Conservation (phyloP, 106 monocot genomes). For the Gastrodia elata region DNA sequence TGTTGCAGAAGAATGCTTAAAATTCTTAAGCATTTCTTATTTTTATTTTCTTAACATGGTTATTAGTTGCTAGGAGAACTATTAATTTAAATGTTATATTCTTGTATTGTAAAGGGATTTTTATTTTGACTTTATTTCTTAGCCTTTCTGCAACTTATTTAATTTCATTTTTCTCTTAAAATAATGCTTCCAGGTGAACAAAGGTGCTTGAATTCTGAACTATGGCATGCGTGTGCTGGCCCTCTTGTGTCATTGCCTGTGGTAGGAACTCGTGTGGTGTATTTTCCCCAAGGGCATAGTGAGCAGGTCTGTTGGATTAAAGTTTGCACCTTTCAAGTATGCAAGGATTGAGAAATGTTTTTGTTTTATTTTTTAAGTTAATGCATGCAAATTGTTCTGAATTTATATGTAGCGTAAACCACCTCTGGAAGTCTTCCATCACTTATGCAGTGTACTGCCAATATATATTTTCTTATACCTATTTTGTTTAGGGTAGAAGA, state of each 20-base stretch:
- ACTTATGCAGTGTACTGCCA: not conserved
- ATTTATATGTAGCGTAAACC: not conserved
- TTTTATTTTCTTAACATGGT: not conserved
- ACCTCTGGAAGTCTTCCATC: not conserved
- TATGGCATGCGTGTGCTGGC: conserved; percentile 80
- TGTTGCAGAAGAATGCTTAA: not conserved
- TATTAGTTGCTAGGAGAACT: not conserved
- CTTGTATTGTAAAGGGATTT: not conserved
- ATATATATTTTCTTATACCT: not conserved
- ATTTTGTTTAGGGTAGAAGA: too few species aligned
- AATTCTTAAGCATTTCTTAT: not conserved
- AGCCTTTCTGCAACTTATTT: not conserved
- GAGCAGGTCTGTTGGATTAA: conserved; percentile 42
- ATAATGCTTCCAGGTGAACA: conserved; percentile 29
- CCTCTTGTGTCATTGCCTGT: conserved; percentile 61
- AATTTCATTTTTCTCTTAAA: not conserved
- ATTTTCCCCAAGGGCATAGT: conserved; percentile 72
- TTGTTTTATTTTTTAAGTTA: not conserved
- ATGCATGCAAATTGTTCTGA: not conserved
- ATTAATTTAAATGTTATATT: not conserved
- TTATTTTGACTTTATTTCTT: not conserved
- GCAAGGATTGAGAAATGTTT: not conserved
- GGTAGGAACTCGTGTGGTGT: conserved; percentile 59
- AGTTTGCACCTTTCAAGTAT: not conserved
- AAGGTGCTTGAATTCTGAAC: conserved; percentile 56